Percentiles rank a stretch among this genome's conserved stretches.
Conservation (phyloP, 352 stramenopile species). For the Thraustochytrium sp. region DNA sequence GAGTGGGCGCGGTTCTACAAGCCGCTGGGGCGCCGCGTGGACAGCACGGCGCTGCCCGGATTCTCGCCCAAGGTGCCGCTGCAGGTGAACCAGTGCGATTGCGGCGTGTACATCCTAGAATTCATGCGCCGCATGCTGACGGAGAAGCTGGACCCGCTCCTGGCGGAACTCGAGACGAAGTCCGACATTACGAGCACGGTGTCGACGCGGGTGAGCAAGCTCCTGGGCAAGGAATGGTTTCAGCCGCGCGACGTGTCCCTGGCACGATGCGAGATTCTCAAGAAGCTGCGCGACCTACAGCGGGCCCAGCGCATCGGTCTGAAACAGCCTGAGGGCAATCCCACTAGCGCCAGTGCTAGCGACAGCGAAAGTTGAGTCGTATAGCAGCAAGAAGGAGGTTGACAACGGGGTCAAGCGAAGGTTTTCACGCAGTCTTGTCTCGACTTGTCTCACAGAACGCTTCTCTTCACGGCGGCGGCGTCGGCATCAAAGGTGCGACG, state of each 20-base stretch:
- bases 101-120: conserved; percentile 18
- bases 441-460: neutral
- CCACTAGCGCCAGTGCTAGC: too few relatives aligned
- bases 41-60: neutral
- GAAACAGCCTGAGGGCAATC: too few relatives aligned
- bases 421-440: too few relatives aligned
- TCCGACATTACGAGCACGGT: neutral
- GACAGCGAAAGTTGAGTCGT: too few relatives aligned
- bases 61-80: neutral
- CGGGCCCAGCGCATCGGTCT: too few relatives aligned
- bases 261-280: too few relatives aligned
- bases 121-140: conserved; percentile 4
- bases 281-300: too few relatives aligned
- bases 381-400: too few relatives aligned
- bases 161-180: neutral
- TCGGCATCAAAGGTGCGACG: neutral
- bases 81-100: conserved; percentile 29
- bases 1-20: neutral
- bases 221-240: neutral
- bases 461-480: neutral
- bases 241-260: too few relatives aligned
- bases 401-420: too few relatives aligned
- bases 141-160: neutral
- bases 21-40: neutral
- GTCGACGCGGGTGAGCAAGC: neutral